These are phyloP conservation scores for Craspedostauros australis DNA, from an alignment of 108 stramenopile species.

Conservation along the genomic window DNA sequence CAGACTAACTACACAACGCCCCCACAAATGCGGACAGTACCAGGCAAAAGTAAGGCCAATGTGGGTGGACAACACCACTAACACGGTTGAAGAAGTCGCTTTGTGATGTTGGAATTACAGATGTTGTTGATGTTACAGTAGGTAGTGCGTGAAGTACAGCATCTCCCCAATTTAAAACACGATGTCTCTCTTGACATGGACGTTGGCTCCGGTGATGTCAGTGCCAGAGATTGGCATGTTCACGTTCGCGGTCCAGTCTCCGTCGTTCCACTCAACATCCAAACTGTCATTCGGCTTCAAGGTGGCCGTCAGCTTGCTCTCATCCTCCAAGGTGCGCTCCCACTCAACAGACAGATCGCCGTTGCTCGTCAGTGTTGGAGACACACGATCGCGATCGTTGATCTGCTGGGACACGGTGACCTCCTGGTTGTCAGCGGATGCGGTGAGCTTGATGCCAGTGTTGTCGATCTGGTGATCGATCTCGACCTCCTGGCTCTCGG, in stretches of 20 bases:
- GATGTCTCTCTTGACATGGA: constrained; percentile 77
- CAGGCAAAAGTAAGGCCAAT: too few species aligned
- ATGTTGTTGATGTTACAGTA: too few species aligned
- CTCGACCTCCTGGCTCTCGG: constrained; percentile 50
- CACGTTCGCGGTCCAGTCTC: constrained; percentile 78
- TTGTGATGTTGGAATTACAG: too few species aligned
- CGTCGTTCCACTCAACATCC: constrained; percentile 81
- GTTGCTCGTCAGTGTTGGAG: constrained; percentile 66
- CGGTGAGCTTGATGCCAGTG: constrained; percentile 54
- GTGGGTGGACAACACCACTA: too few species aligned
- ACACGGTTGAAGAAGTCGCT: too few species aligned
- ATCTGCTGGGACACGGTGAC: constrained; percentile 68
- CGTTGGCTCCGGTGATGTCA: constrained; percentile 60
- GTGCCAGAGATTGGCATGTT: constrained; percentile 70
- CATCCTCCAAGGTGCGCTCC: constrained; percentile 70
- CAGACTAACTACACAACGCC: too few species aligned
- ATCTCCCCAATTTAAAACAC: constrained; percentile 50
- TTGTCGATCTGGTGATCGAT: constrained; percentile 68
- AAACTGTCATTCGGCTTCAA: constrained; percentile 73
- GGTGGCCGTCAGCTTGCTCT: constrained; percentile 62
- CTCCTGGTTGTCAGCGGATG: constrained; percentile 65
- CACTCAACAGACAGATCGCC: constrained; percentile 74
- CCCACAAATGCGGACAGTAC: too few species aligned
- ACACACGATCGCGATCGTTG: constrained; percentile 64
- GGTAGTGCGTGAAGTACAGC: too few species aligned